Base-by-base conservation (phyloP, 148 eudicot genomes). In the Suaeda aralocaspica region DNA sequence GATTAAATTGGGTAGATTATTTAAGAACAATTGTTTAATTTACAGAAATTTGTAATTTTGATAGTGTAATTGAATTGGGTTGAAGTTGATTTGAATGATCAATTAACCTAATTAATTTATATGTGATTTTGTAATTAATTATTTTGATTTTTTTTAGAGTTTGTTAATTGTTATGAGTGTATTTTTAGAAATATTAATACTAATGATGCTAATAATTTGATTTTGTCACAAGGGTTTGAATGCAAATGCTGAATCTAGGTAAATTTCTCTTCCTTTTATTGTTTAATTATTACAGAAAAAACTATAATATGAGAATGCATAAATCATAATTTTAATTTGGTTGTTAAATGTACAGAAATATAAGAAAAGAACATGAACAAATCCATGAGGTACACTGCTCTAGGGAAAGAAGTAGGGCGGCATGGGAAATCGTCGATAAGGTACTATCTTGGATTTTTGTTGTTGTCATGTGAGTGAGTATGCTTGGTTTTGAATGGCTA, bases 361-460 rank as follows among this genome's bases (percentile, higher is more conserved):
- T 49, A 25, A 68, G 51, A 33, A 84, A 76, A 69, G 84, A 79
- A 41, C 73, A 80, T 45, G 66, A 75, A 19, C 78, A 68, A 29
- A 71, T 39, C 51, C 82, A 70, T 61, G 91, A 85, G 78, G 72
- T 88, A 66, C 96, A 91, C 72, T 91, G 96, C 77, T 91, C 96
- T 46, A 84, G 96, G 76, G 87, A 86, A 73, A 86, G 96, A 84
- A 91, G 96, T 76, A 77, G 93, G 72, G 85, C 81, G 41, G 93
- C 96, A 18, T 83, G 91, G 88, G 77, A 85, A 76, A 78, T 83
- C 46, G 79, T 85, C 22, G 92, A 92, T 64, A 84, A 89, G 92
- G 97, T 92, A 63, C 3, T n/a, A 14, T 18, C 30, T 66, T 56
- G 60, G 34, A 10, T 6, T 60, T 71, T 24, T 6, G 12, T 51